A percentile compares a stretch with the other conserved stretches of the same genome.
These are phyloP conservation scores for Xylaria grammica DNA, from an alignment of 495 filamentous ascomycete genomes.

Conservation along the genomic window DNA sequence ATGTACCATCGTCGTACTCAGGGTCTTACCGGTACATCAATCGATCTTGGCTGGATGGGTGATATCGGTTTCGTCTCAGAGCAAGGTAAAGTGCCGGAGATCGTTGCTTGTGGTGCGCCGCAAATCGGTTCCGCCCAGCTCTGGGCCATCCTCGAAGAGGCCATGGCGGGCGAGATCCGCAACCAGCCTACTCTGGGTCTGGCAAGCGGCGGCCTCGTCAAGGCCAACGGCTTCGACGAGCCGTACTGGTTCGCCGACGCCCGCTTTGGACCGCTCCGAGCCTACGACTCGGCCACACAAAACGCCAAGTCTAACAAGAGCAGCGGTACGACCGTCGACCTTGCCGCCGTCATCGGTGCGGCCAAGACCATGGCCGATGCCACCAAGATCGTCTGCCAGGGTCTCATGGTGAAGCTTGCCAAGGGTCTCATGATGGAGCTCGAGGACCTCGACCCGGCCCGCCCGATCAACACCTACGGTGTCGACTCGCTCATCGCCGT, in stretches of 20 bases:
- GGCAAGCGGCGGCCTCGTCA: constrained; percentile 34
- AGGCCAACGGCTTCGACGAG: constrained; percentile 40
- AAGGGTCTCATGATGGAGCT: constrained; percentile 36
- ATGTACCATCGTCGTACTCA: constrained; percentile 41
- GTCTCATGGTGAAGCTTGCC: constrained; percentile 36
- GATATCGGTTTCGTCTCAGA: constrained; percentile 39
- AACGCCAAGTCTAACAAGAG: constrained; percentile 22
- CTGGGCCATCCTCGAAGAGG: constrained; percentile 29
- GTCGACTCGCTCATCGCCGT: constrained; percentile 58
- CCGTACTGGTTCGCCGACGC: constrained; percentile 53
- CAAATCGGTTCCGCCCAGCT: constrained; percentile 31
- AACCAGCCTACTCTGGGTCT: constrained; percentile 37
- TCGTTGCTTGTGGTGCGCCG: constrained; percentile 32
- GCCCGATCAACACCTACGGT: constrained; percentile 40
- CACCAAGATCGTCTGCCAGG: constrained; percentile 28
- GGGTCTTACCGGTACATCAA: constrained; percentile 44
- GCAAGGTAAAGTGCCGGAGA: constrained; percentile 36
- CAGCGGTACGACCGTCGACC: constrained; percentile 24
- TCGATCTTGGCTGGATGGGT: constrained; percentile 53
- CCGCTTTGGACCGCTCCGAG: constrained; percentile 48
- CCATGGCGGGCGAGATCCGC: constrained; percentile 29
- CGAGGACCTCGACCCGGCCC: constrained; percentile 35
- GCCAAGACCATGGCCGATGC: constrained; percentile 28
- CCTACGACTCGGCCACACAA: constrained; percentile 34
- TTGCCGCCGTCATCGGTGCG: constrained; percentile 28